phyloP scores from a whole-genome alignment of 306 rosid species.

The Sesbania bispinosa region DNA sequence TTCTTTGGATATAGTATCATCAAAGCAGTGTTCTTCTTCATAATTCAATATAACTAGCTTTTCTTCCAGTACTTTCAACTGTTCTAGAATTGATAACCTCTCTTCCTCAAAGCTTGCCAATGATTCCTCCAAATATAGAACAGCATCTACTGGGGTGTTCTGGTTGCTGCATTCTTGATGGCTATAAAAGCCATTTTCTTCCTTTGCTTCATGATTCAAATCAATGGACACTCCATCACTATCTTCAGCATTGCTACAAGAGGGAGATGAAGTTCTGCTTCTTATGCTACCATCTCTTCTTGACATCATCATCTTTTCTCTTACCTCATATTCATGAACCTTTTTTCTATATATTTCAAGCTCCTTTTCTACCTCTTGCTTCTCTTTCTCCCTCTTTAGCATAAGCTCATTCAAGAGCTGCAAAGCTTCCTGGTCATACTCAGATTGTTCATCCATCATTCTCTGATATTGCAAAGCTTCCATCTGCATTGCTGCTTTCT shows the following conservation, averaged over 20 bases:
- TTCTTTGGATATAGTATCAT: constrained; percentile 38
- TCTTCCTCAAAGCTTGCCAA: constrained; percentile 85
- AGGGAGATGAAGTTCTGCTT: constrained; percentile 69
- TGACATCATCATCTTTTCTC: constrained; percentile 54
- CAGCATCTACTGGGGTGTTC: constrained; percentile 80
- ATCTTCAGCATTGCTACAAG: constrained; percentile 82
- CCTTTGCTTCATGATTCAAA: constrained; percentile 62
- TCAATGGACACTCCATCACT: constrained; percentile 77
- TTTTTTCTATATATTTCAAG: constrained; percentile 65
- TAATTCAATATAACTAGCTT: constrained; percentile 69
- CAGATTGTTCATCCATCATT: constrained; percentile 99
- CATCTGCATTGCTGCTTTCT: constrained; percentile 98
- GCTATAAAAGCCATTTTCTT: constrained; percentile 50
- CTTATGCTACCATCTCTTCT: constrained; percentile 57
- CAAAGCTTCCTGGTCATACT: constrained; percentile 93
- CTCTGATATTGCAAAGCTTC: constrained; percentile 97
- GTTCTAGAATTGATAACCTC: constrained; percentile 76
- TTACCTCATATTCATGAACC: constrained; percentile 71
- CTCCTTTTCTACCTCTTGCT: constrained; percentile 79
- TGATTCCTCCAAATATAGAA: constrained; percentile 70
- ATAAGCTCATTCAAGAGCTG: constrained; percentile 89
- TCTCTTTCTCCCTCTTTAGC: constrained; percentile 87
- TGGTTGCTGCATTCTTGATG: constrained; percentile 58
- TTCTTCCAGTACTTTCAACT: constrained; percentile 77
- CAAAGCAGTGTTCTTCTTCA: constrained; percentile 55